Evolutionary conservation across 2,329 filamentous ascomycete species (phyloP).

Genomic region (Fusarium kyushuense): DNA sequence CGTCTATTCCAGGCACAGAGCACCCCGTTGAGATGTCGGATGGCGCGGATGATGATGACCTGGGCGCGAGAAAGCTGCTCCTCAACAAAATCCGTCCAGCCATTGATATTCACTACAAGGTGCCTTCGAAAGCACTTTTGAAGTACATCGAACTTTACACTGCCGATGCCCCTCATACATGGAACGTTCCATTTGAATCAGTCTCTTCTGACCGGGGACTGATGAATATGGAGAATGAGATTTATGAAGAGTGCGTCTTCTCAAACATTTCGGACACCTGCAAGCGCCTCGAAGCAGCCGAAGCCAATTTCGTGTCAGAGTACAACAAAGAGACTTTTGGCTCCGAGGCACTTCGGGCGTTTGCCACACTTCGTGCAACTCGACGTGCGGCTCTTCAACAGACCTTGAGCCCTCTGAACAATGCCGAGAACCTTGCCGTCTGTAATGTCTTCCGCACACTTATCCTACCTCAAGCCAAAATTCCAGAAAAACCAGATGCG

Average conservation of each 20-base stretch:
- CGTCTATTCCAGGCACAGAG: slow-evolving; percentile 39
- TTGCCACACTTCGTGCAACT: slow-evolving; percentile 56
- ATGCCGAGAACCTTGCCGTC: slow-evolving; percentile 53
- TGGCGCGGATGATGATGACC: background rate
- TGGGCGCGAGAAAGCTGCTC: slow-evolving; percentile 34
- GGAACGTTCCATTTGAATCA: slow-evolving; percentile 4
- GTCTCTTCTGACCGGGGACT: slow-evolving; percentile 48
- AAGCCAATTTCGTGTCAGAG: slow-evolving; percentile 20
- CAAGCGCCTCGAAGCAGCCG: slow-evolving; percentile 9
- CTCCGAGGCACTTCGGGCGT: slow-evolving; percentile 37
- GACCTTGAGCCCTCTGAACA: slow-evolving; percentile 55
- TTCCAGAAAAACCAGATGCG: slow-evolving; percentile 32
- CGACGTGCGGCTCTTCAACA: slow-evolving; percentile 61
- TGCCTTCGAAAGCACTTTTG: slow-evolving; percentile 28
- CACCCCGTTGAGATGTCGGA: slow-evolving; percentile 4
- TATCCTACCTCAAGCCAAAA: slow-evolving; percentile 49
- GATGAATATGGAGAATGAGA: slow-evolving; percentile 51
- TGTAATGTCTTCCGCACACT: slow-evolving; percentile 55
- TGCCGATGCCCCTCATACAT: slow-evolving; percentile 23
- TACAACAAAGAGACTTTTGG: background rate
- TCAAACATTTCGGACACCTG: slow-evolving; percentile 40
- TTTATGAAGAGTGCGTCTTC: slow-evolving; percentile 53
- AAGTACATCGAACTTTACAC: slow-evolving; percentile 29
- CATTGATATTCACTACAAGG: slow-evolving; percentile 46
- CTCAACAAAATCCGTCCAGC: slow-evolving; percentile 19